Conservation (phyloP, 179 eudicot genomes). For the Silene vulgaris region DNA sequence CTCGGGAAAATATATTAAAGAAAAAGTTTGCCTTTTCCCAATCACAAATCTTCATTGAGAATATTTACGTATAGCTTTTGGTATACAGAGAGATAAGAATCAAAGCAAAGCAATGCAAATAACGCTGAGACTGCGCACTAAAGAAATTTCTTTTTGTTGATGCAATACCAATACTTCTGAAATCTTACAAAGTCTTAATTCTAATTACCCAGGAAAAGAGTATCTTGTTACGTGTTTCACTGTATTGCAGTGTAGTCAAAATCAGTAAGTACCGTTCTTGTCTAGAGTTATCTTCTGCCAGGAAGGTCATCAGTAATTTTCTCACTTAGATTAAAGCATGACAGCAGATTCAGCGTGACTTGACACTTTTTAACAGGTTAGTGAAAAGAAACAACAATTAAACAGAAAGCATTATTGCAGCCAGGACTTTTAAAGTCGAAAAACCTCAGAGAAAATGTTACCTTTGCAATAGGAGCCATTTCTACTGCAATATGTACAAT, state of each 20-base stretch:
- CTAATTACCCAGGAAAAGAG: constrained; percentile 4
- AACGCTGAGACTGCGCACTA: background rate
- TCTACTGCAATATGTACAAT: constrained; percentile 95
- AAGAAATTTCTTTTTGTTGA: background rate
- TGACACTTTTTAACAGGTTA: background rate
- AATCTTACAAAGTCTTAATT: background rate
- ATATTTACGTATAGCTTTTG: background rate
- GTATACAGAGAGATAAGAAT: background rate
- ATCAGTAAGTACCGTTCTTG: background rate
- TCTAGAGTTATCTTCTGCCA: background rate
- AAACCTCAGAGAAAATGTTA: constrained; percentile 21
- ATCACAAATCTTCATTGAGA: background rate
- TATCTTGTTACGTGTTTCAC: background rate
- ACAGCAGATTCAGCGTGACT: background rate
- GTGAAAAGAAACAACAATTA: background rate
- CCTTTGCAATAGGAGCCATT: constrained; percentile 99
- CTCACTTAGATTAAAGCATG: background rate
- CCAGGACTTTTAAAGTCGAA: constrained; percentile 4
- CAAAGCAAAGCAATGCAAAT: background rate
- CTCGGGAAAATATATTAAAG: background rate
- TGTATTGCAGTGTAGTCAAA: background rate
- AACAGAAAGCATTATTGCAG: background rate
- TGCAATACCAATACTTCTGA: background rate
- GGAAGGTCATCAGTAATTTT: background rate
- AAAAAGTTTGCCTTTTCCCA: background rate